Evolutionary conservation across 2,329 filamentous ascomycete species (phyloP), one percentile per base, ranked within the genome.

Genomic region (Botryotinia calthae): DNA sequence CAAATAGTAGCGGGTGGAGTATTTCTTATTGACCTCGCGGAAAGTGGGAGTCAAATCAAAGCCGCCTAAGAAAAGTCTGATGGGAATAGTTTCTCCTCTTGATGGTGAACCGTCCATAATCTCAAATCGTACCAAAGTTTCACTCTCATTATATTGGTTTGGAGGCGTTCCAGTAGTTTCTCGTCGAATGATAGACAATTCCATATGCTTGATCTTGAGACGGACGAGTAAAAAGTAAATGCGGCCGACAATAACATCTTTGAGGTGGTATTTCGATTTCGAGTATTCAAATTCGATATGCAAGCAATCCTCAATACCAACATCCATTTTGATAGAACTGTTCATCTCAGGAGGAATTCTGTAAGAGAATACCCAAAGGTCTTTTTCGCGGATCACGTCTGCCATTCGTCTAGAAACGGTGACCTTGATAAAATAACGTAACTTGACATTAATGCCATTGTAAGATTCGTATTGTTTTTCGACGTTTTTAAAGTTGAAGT

Each of bases 391-490:
- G 80, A 98, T 94, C 73, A 99, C 95, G 81, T 99, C 96, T 79
- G 94, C 94, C 94, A 99, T 98, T 82, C 96, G 90, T 80, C 96
- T 90, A 69, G 94, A 97, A 65, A 99, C 96, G 51, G 96, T 99
- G 78, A 98, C 96, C 78, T 95, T 93, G 73, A 98, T 91, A 84
- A 98, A 98, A 88, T 99, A 99, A 78, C 96, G 94, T 82, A 99
- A 89, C 86, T 97, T 97, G 80, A 99, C 96, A 82, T 99, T 99
- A 89, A 99, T 99, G 81, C 96, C 96, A 82, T 97, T 97, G 87
- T 99, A 99, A 77, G 95, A 98, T 85, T 99, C 97, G 87, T 99
- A 99, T 83, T 97, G 95, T 87, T 99, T 99, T 88, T 99, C 96
- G 79, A 99, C 94, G 83, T 98, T 99, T 84, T 98, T 98, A 89